phyloP scores from a whole-genome alignment of 1,139 yeast genomes.

The Petasospora rhodanensis region DNA sequence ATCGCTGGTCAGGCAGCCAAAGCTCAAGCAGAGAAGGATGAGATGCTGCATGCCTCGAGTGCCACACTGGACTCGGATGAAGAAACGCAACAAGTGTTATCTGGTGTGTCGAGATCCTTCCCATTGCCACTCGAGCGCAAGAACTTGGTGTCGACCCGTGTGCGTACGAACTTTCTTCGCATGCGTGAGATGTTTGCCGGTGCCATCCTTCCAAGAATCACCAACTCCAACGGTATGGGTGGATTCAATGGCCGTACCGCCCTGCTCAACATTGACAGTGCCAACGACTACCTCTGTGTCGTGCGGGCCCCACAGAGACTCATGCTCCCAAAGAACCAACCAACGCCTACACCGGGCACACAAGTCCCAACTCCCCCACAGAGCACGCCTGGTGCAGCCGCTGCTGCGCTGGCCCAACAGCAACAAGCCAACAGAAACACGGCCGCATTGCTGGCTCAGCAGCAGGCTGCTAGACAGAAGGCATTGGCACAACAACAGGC shows the following conservation, averaged over 20 bases:
- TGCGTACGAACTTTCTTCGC: slow-evolving; percentile 67
- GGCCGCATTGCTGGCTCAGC: slow-evolving; percentile 8
- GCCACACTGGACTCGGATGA: slow-evolving; percentile 67
- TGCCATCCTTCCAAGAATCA: slow-evolving; percentile 46
- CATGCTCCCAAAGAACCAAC: slow-evolving; percentile 18
- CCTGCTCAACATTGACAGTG: slow-evolving; percentile 59
- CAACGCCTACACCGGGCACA: slow-evolving; percentile 28
- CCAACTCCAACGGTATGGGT: slow-evolving; percentile 37
- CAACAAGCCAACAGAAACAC: slow-evolving; percentile 11
- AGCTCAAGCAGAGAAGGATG: slow-evolving; percentile 46
- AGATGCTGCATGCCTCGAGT: slow-evolving; percentile 36
- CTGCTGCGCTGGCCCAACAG: slow-evolving; percentile 13
- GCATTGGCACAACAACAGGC: slow-evolving; percentile 1
- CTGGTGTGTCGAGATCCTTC: slow-evolving; percentile 78
- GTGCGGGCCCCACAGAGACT: slow-evolving; percentile 58
- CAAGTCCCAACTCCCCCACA: slow-evolving; percentile 7
- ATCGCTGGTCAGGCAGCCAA: slow-evolving; percentile 78
- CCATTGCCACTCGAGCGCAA: slow-evolving; percentile 82
- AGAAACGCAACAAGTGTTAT: slow-evolving; percentile 88
- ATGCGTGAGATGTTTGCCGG: slow-evolving; percentile 87
- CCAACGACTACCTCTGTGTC: slow-evolving; percentile 52
- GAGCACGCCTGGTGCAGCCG: slow-evolving; percentile 11
- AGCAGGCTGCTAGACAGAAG: slow-evolving; percentile 14
- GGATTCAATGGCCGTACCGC: slow-evolving; percentile 77
- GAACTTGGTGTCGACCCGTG: slow-evolving; percentile 64